A percentile compares a stretch with the other conserved stretches of the same genome.
Evolutionary conservation across 208 protist species (phyloP).

Genomic region (Trypanosoma mega): DNA sequence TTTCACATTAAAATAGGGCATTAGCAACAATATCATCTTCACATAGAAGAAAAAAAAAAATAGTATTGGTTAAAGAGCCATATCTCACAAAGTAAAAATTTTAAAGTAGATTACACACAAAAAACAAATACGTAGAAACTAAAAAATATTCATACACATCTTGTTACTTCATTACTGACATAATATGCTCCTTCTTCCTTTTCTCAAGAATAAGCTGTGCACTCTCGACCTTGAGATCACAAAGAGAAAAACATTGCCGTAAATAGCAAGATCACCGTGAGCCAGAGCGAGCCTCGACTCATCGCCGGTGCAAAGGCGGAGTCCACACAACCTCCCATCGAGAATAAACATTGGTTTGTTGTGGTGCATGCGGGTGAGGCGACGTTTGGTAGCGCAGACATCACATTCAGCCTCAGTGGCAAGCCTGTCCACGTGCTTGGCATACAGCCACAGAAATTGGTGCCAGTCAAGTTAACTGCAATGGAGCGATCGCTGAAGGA

Average conservation of each 20-base stretch:
- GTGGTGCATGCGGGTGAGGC: not conserved
- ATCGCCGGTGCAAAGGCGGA: not conserved
- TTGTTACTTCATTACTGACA: too few relatives aligned
- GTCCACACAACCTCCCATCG: not conserved
- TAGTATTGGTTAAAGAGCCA: too few relatives aligned
- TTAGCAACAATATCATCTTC: too few relatives aligned
- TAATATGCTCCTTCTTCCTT: too few relatives aligned
- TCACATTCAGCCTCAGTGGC: not conserved
- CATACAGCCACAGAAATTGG: slow-evolving; percentile 33
- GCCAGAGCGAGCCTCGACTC: not conserved
- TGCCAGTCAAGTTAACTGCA: slow-evolving; percentile 25
- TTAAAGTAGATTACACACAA: too few relatives aligned
- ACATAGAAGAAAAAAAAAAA: too few relatives aligned
- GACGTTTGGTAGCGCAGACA: not conserved
- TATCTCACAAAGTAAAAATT: too few relatives aligned
- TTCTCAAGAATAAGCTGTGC: too few relatives aligned
- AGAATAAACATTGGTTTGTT: not conserved
- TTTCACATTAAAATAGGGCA: too few relatives aligned
- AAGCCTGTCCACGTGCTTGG: slow-evolving; percentile 6
- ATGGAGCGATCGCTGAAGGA: slow-evolving; percentile 15
- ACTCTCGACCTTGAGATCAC: not conserved
- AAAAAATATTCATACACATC: too few relatives aligned
- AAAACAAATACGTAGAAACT: too few relatives aligned
- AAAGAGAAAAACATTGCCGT: not conserved
- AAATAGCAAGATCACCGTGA: not conserved